A percentile compares a stretch with the other conserved stretches of the same genome.
Conservation (phyloP, 140 eudicot species). For the Anethum foeniculum region DNA sequence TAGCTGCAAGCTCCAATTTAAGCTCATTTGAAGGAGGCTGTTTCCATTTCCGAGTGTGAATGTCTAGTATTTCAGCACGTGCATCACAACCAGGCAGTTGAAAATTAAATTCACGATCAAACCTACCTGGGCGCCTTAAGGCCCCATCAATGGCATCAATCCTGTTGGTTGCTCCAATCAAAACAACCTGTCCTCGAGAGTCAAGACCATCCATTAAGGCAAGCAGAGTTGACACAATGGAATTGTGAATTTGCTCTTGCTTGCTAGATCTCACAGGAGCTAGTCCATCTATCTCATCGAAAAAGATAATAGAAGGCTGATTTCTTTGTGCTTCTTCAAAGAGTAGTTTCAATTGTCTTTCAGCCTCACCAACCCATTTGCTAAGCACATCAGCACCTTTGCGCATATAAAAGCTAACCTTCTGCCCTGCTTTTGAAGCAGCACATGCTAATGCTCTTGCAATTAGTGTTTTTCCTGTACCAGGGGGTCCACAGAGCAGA, state of each 20-base stretch:
- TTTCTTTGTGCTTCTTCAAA: conserved; percentile 99
- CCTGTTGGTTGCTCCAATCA: conserved; percentile 95
- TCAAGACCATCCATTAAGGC: conserved; percentile 99
- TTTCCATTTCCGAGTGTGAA: conserved; percentile 97
- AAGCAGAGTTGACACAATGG: conserved; percentile 93
- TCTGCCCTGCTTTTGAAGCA: conserved; percentile 99
- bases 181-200: conserved; percentile 96
- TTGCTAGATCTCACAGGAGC: conserved; percentile 99
- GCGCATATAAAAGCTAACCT: conserved; percentile 96
- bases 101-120: conserved; percentile 92
- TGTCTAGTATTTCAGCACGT: conserved; percentile 85
- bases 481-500: conserved; percentile 94
- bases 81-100: conserved; percentile 95
- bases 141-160: conserved; percentile 99
- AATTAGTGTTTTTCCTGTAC: conserved; percentile 94
- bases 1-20: conserved; percentile 88
- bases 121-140: conserved; percentile 91
- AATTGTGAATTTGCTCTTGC: conserved; percentile 97
- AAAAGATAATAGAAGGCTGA: conserved; percentile 95
- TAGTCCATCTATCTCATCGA: conserved; percentile 96
- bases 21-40: conserved; percentile 73
- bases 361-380: conserved; percentile 99
- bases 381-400: conserved; percentile 98
- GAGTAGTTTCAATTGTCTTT: conserved; percentile 77
- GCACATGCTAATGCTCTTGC: conserved; percentile 98